Evolutionary conservation across 345 rosid genomes (phyloP).

Genomic region (Syzygium aqueum): DNA sequence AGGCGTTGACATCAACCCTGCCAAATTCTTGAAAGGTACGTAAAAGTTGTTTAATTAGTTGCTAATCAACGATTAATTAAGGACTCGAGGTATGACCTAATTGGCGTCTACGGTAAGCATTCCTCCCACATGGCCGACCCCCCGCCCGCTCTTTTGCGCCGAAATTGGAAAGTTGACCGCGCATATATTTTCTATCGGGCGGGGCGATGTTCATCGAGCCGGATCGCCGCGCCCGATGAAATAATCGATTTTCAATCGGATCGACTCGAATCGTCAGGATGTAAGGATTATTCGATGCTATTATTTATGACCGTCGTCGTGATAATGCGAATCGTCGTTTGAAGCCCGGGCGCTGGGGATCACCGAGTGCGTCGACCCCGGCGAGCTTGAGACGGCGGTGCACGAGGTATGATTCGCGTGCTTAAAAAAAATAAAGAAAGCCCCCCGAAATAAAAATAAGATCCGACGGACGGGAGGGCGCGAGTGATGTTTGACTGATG

Average conservation of each 20-base stretch:
- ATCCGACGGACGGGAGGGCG: background rate
- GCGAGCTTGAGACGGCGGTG: conserved; percentile 12
- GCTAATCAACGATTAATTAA: too few species aligned
- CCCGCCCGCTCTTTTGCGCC: background rate
- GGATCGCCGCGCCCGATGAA: too few species aligned
- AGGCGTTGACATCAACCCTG: conserved; percentile 45
- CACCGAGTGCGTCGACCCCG: conserved; percentile 26
- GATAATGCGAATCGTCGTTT: background rate
- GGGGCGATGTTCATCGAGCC: too few species aligned
- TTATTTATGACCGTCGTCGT: background rate
- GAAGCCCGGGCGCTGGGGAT: conserved; percentile 27
- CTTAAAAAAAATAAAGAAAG: background rate
- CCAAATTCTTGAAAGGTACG: conserved; percentile 43
- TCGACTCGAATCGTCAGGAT: background rate
- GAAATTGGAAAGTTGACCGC: too few species aligned
- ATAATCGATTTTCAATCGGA: background rate
- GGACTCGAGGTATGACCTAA: background rate
- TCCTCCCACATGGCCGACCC: background rate
- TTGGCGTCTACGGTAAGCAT: background rate
- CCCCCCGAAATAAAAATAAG: background rate
- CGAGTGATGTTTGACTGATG: background rate
- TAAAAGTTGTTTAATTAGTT: too few species aligned
- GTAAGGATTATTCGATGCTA: background rate
- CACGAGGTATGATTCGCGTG: conserved; percentile 11
- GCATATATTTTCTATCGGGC: too few species aligned